Conservation (phyloP, 345 rosid genomes). For the Dovyalis caffra region DNA sequence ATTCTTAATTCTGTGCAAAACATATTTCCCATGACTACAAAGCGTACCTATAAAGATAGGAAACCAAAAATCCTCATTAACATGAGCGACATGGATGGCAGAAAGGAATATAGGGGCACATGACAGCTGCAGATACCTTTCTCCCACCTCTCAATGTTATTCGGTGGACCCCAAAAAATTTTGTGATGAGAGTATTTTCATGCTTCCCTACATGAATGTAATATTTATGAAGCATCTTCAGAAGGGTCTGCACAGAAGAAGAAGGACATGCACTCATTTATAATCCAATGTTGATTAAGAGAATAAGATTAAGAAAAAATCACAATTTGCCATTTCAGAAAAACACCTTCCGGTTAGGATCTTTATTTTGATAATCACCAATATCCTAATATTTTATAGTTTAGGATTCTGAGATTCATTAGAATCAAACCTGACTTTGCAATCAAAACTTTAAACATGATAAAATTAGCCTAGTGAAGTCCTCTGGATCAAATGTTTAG, state of each 20-base stretch:
- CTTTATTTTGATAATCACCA: not conserved
- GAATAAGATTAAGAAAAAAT: not conserved
- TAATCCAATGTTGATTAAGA: not conserved
- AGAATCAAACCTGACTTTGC: not conserved
- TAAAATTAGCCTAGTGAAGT: not conserved
- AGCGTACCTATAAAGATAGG: conserved; percentile 62
- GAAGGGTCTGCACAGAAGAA: conserved; percentile 56
- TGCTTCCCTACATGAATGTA: conserved; percentile 62
- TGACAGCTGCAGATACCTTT: conserved; percentile 50
- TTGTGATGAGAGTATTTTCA: conserved; percentile 94
- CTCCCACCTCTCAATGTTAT: conserved; percentile 67
- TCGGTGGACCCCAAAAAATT: conserved; percentile 86
- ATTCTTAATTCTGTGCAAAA: conserved; percentile 93
- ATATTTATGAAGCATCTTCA: conserved; percentile 78
- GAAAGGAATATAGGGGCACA: conserved; percentile 9
- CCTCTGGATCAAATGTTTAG: not conserved
- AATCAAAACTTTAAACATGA: not conserved
- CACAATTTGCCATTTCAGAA: not conserved
- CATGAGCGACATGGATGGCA: conserved; percentile 9
- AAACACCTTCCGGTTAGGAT: not conserved
- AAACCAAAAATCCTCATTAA: conserved; percentile 13
- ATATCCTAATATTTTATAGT: not conserved
- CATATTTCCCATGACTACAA: conserved; percentile 99
- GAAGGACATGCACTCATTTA: conserved; percentile 1
- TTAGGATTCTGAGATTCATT: not conserved